Percentiles rank a stretch among this genome's conserved stretches.
These are phyloP conservation scores for Saccharomycopsis olivae DNA, from an alignment of 805 yeast species.

Conservation along the genomic window DNA sequence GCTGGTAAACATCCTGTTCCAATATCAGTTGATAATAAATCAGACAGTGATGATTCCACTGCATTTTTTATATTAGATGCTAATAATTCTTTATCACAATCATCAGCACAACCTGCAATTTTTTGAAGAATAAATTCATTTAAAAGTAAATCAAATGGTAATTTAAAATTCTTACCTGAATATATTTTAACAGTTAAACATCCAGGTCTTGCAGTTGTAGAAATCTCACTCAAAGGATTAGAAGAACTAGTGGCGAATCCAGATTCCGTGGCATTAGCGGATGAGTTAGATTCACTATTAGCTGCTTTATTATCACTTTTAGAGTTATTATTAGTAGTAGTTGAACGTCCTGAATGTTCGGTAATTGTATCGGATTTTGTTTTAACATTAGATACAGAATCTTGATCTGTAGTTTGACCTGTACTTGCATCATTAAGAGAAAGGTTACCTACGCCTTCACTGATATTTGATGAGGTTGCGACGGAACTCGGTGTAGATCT, in stretches of 20 bases:
- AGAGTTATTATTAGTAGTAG: background rate
- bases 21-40: conserved; percentile 6
- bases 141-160: conserved; percentile 63
- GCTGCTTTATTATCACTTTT: background rate
- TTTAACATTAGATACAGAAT: background rate
- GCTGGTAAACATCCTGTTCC: conserved; percentile 32
- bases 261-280: background rate
- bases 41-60: conserved; percentile 6
- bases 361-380: background rate
- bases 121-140: conserved; percentile 55
- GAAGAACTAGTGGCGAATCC: background rate
- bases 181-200: conserved; percentile 63
- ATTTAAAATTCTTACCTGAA: conserved; percentile 51
- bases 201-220: conserved; percentile 16
- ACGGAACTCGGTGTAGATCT: too few relatives aligned
- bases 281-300: background rate
- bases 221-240: background rate
- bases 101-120: conserved; percentile 47
- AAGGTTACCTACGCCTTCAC: conserved; percentile 10
- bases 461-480: too few relatives aligned
- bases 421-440: too few relatives aligned
- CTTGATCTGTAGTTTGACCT: background rate
- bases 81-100: conserved; percentile 25
- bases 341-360: background rate
- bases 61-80: conserved; percentile 25